Evolutionary conservation across 768 basidiomycete genomes (phyloP), one percentile per base, ranked within the genome.

Genomic region (Macrolepiota fuliginosa): DNA sequence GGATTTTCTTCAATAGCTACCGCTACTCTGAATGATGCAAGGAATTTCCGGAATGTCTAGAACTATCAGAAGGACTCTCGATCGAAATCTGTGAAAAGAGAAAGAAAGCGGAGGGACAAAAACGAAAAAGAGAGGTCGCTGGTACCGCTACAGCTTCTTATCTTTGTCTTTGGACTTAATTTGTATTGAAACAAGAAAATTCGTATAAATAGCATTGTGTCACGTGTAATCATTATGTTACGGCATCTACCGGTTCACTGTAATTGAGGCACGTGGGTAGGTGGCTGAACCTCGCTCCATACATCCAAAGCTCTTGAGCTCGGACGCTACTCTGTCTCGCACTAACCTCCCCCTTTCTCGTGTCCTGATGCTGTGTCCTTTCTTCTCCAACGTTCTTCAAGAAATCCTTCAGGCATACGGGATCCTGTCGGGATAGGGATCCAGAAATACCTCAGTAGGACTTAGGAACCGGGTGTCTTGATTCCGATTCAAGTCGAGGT

Each of bases 241-340:
- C 73, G 73, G 73, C 50, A 63, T 51, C 61, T 69, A 62, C 73
- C 73, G 72, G 63, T 12, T 52, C 58, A 50, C 61, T 62, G 54
- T 39, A 64, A 58, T 63, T 54, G 51, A 51, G 25, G 51, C 71
- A 74, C 73, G 73, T 73, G 72, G 68, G 40, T 62, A 32, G 67
- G 73, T 73, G 73, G 72, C 72, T 73, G 73, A 72, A 72, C 69
- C 67, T 68, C 70, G 62, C 65, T 69, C 68, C 70, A 68, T 68
- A 65, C 68, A 65, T 73, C 71, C 68, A 68, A 70, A 69, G 65
- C 29, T 32, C 29, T 68, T 66, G 63, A 46, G 53, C 62, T 66
- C 64, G 61, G 64, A 65, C 69, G 62, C 64, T 63, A 66, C 67
- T 62, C 68, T 66, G 62, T 65, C 65, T 65, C 67, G 54, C 67